Conservation (phyloP, 1,284 basidiomycete genomes). For the Heterobasidion occidentale region DNA sequence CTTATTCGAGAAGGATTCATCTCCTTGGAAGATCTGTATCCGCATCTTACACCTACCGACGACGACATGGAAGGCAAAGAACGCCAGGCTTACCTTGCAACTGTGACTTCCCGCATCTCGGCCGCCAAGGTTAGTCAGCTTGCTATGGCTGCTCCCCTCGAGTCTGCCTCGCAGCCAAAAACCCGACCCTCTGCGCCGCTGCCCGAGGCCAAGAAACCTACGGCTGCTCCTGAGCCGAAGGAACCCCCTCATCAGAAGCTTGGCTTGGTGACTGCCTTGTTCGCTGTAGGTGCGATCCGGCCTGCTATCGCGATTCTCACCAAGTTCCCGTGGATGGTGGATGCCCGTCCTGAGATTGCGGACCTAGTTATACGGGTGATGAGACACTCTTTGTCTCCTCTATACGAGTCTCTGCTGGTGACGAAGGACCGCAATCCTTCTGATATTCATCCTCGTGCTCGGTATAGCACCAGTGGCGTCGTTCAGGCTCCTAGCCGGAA, state of each 20-base stretch:
- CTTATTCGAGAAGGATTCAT: slow-evolving; percentile 87
- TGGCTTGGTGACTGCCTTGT: slow-evolving; percentile 72
- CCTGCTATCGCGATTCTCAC: slow-evolving; percentile 75
- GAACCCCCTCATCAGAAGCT: slow-evolving; percentile 75
- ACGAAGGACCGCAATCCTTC: slow-evolving; percentile 49
- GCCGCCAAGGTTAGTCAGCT: slow-evolving; percentile 69
- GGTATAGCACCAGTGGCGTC: slow-evolving; percentile 51
- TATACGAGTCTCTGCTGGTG: slow-evolving; percentile 54
- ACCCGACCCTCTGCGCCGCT: slow-evolving; percentile 18
- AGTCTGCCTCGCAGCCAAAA: slow-evolving; percentile 36
- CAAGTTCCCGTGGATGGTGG: slow-evolving; percentile 81
- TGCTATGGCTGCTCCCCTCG: slow-evolving; percentile 85
- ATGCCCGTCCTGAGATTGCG: slow-evolving; percentile 76
- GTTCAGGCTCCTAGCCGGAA: slow-evolving; percentile 46
- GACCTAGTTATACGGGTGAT: slow-evolving; percentile 77
- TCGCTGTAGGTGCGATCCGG: slow-evolving; percentile 79
- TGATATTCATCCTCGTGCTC: slow-evolving; percentile 53
- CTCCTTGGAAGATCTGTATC: slow-evolving; percentile 77
- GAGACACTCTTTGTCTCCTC: slow-evolving; percentile 54
- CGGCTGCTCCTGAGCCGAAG: slow-evolving; percentile 30
- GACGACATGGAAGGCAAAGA: slow-evolving; percentile 60
- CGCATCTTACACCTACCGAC: slow-evolving; percentile 78
- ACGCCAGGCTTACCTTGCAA: slow-evolving; percentile 59
- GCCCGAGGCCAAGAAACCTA: slow-evolving; percentile 31
- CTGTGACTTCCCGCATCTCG: slow-evolving; percentile 57